phyloP scores from a whole-genome alignment of 2,329 filamentous ascomycete genomes.

The Neonectria coccinea region DNA sequence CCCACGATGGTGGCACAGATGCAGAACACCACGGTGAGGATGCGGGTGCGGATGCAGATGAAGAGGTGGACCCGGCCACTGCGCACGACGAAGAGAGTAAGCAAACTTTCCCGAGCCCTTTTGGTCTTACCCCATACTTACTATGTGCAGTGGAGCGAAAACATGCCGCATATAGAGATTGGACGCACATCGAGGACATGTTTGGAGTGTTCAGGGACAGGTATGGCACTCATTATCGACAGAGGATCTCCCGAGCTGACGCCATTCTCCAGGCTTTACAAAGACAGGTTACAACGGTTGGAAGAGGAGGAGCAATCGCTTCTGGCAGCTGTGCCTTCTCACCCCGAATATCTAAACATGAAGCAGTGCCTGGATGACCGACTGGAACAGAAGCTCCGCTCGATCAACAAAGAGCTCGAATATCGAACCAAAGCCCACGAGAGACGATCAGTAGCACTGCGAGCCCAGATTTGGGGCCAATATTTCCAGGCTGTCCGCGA shows the following conservation, averaged over 20 bases:
- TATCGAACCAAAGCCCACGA: constrained; percentile 80
- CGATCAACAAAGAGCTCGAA: constrained; percentile 78
- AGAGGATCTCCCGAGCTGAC: constrained; percentile 37
- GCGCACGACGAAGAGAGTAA: constrained; percentile 75
- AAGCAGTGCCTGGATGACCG: constrained; percentile 87
- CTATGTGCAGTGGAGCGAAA: constrained; percentile 75
- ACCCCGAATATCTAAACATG: constrained; percentile 92
- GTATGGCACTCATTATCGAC: constrained; percentile 56
- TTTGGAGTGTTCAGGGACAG: constrained; percentile 88
- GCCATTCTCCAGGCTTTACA: constrained; percentile 74
- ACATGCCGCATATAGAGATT: constrained; percentile 81
- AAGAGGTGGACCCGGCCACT: constrained; percentile 68
- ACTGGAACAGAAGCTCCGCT: constrained; percentile 81
- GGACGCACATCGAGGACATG: constrained; percentile 85
- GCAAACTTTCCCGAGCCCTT: constrained; percentile 15
- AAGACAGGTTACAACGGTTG: constrained; percentile 85
- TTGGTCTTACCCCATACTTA: constrained; percentile 37
- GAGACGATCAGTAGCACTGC: constrained; percentile 81
- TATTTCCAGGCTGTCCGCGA: constrained; percentile 90
- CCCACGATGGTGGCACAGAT: constrained; percentile 55
- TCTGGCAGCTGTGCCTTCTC: constrained; percentile 72
- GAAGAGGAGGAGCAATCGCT: constrained; percentile 77
- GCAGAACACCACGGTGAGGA: constrained; percentile 64
- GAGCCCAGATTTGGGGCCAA: constrained; percentile 88
- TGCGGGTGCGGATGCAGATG: constrained; percentile 67